A percentile compares a stretch with the other conserved stretches of the same genome.
phyloP scores from a whole-genome alignment of 192 early-diverging fungal species.

The Coemansia sp. region DNA sequence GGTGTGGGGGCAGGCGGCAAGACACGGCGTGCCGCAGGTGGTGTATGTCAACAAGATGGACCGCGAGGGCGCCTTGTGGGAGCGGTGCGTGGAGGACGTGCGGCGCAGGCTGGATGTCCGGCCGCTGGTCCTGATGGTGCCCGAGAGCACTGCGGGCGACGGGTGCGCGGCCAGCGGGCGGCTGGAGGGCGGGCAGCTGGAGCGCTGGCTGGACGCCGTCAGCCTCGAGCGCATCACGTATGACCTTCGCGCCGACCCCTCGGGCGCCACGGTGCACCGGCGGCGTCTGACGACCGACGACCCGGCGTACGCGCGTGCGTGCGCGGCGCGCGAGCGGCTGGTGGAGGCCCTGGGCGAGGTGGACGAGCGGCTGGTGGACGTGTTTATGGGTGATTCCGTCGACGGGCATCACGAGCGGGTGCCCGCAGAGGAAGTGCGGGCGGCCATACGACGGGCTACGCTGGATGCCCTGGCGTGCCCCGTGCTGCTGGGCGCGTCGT shows the following conservation, averaged over 20 bases:
- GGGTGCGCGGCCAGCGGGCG: neutral
- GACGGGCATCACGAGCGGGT: slow-evolving; percentile 75
- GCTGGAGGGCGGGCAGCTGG: slow-evolving; percentile 52
- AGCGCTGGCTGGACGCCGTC: slow-evolving; percentile 72
- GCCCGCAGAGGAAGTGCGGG: slow-evolving; percentile 57
- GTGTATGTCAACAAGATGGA: slow-evolving; percentile 98
- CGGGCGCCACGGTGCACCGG: slow-evolving; percentile 23
- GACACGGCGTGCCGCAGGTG: slow-evolving; percentile 78
- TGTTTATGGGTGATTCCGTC: slow-evolving; percentile 64
- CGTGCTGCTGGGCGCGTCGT: slow-evolving; percentile 84
- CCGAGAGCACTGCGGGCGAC: slow-evolving; percentile 37
- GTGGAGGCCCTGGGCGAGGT: slow-evolving; percentile 82
- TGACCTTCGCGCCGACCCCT: slow-evolving; percentile 15
- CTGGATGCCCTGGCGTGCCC: slow-evolving; percentile 69
- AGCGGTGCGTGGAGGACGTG: slow-evolving; percentile 47
- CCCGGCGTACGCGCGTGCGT: slow-evolving; percentile 48
- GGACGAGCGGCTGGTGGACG: slow-evolving; percentile 81
- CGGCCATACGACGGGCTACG: slow-evolving; percentile 71
- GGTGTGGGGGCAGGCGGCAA: slow-evolving; percentile 85
- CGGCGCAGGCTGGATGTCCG: slow-evolving; percentile 55
- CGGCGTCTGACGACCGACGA: slow-evolving; percentile 2
- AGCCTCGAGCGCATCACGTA: slow-evolving; percentile 54
- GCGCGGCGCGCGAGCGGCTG: slow-evolving; percentile 60
- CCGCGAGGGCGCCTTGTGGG: slow-evolving; percentile 64
- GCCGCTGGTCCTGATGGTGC: slow-evolving; percentile 74